phyloP scores from a whole-genome alignment of 2,329 filamentous ascomycete species.

The Colletotrichum euphorbiae region DNA sequence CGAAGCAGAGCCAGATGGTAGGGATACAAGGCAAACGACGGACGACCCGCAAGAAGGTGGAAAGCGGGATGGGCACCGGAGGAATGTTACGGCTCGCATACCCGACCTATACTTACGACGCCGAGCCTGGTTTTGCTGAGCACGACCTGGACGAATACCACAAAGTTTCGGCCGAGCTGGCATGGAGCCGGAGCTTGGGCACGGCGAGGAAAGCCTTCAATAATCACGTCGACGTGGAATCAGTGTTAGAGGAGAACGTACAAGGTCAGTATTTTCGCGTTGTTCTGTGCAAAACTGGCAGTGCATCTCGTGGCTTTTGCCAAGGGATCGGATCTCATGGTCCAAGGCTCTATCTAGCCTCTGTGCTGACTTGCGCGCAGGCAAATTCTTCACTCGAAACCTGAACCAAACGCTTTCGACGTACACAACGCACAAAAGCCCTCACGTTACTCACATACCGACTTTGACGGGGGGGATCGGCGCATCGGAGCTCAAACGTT shows the following conservation, averaged over 20 bases:
- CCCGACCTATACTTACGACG: slow-evolving; percentile 55
- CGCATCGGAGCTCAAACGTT: slow-evolving; percentile 66
- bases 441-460: slow-evolving; percentile 77
- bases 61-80: slow-evolving; percentile 52
- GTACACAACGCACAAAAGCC: slow-evolving; percentile 68
- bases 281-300: not conserved
- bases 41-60: slow-evolving; percentile 48
- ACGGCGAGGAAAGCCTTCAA: slow-evolving; percentile 72
- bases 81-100: slow-evolving; percentile 52
- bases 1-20: slow-evolving; percentile 56
- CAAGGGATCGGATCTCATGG: not conserved
- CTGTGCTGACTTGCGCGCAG: slow-evolving; percentile 43
- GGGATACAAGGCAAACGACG: slow-evolving; percentile 59
- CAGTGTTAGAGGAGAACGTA: slow-evolving; percentile 74
- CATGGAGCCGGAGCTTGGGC: slow-evolving; percentile 74
- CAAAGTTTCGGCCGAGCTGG: slow-evolving; percentile 70
- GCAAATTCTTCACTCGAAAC: slow-evolving; percentile 67
- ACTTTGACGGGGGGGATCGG: slow-evolving; percentile 74
- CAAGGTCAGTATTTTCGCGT: slow-evolving; percentile 57
- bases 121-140: slow-evolving; percentile 77
- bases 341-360: not conserved
- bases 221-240: slow-evolving; percentile 71
- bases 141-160: slow-evolving; percentile 76
- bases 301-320: too few species aligned
- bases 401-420: slow-evolving; percentile 72